Evolutionary conservation across 1,139 yeast genomes (phyloP), one percentile per base, ranked within the genome.

Genomic region (Debaryomycetaceae sp.): DNA sequence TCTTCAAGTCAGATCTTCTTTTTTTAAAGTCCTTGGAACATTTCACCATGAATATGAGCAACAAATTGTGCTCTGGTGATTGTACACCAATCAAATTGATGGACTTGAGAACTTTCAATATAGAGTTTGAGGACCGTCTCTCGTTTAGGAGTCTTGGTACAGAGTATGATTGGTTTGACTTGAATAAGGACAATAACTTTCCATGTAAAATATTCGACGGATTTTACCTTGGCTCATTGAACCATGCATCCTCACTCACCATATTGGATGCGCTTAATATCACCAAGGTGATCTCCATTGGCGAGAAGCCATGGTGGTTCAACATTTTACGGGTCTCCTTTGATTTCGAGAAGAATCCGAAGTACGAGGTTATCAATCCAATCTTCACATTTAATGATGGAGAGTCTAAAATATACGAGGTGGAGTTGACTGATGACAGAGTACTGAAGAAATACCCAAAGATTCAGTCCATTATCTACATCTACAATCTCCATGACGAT

Each of bases 401-500:
- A 30, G 56, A 52, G 23, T 53, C 63, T 11, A 56, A 59, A 39
- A 59, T 70, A 6, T 71, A 68, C 51, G 67, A 66, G 36, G 54
- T 66, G 13, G 50, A 58, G 20, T 17, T 39, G 14, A 7, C 42
- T 3, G 27, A 13, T 9, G 49, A 63, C 23, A 37, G 49, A 9
- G 45, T 51, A 37, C 41, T 51, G 20, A 46, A 56, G 24, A 51
- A 43, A 20, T 52, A 50, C 48, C 68, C 58, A 22, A 37, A 56
- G 22, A 47, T 70, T 27, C 54, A 58, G 42, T 57, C 62, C 23
- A 52, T 68, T 27, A 54, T 70, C 4, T 71, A 58, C 48, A 66
- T 72, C 30, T 60, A 68, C 45, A 66, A 70, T 47, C 49, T 71
- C 39, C 66, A 68, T 42, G 77, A 71, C 50, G 76, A 72, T 49